A percentile compares a stretch with the other conserved stretches of the same genome.
These are phyloP conservation scores for Lomentospora prolificans DNA, from an alignment of 2,329 filamentous ascomycete species.

Conservation along the genomic window DNA sequence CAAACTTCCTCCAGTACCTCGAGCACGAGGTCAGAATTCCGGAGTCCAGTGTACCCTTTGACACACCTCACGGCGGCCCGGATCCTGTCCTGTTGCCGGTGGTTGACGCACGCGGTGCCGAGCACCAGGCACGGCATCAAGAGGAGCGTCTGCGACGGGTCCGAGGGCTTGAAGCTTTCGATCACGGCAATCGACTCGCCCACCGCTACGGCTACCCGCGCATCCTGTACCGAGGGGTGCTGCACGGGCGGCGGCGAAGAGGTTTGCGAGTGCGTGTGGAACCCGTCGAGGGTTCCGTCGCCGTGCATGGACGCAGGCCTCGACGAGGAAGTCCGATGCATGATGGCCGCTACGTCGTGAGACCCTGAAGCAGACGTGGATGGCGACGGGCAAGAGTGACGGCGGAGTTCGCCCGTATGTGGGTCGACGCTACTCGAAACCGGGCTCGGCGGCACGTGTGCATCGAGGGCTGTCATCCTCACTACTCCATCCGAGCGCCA, in stretches of 20 bases:
- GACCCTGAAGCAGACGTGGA: background rate
- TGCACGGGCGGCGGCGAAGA: conserved; percentile 35
- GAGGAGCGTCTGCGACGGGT: conserved; percentile 49
- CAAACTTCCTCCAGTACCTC: conserved; percentile 50
- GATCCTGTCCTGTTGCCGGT: conserved; percentile 41
- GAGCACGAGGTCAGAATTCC: conserved; percentile 44
- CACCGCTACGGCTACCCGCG: conserved; percentile 42
- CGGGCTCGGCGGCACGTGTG: background rate
- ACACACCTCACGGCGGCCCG: conserved; percentile 38
- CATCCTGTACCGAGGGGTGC: conserved; percentile 37
- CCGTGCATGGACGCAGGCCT: conserved; percentile 30
- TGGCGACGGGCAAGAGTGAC: background rate
- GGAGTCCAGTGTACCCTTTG: conserved; percentile 48
- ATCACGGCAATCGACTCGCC: conserved; percentile 46
- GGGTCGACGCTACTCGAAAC: conserved; percentile 1
- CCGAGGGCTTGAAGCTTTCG: conserved; percentile 44
- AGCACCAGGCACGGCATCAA: conserved; percentile 52
- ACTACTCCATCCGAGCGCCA: background rate
- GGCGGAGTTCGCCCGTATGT: background rate
- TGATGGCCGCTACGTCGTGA: conserved; percentile 20
- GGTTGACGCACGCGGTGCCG: conserved; percentile 48
- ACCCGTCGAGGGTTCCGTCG: conserved; percentile 11
- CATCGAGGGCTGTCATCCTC: background rate
- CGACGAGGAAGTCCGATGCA: conserved; percentile 13
- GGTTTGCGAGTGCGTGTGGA: background rate